Base-by-base conservation (phyloP, 148 eudicot genomes). In the Spergularia bocconei region DNA sequence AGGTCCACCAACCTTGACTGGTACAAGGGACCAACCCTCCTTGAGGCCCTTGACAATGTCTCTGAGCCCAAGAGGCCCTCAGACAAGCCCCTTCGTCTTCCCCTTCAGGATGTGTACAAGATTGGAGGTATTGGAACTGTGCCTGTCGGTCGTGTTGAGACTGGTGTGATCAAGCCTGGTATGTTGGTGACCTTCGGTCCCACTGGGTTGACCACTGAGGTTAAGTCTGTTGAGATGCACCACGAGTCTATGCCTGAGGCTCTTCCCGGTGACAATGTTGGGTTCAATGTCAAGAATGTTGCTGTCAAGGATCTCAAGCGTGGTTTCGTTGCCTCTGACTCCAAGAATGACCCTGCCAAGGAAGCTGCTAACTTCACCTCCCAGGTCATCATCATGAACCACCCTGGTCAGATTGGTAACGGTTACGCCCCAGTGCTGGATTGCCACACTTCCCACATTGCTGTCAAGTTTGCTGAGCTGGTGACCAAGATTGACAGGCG, bases 391-490 rank as follows among this genome's bases (percentile, higher is more conserved):
- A 78, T 82, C 76, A 82, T 82, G 85, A 82, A 82, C 81, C 85
- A 82, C 79, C 85, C 81, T 20, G 85, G 85, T 4, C 85, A 82
- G 61, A 82, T 82, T 4, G 81, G 81, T 36, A 75, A 78, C 13
- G 85, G 85, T 10, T 82, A 82, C 41, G 82, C 82, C 8, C 85
- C 82, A 63, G 85, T 82, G 38, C 72, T 82, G 2, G 81, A 82
- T 47, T 82, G 85, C 75, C 81, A 82, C 85, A 82, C 82, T 63
- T 82, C 85, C 44, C 85, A 82, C 82, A 82, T 78, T 74, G 81
- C 81, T 17, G 79, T 79, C 64, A 79, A 79, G 82, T 79, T 79
- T 52, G 15, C 82, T 63, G 82, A 79, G 59, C 70, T 79, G 0
- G 47, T 79, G 50, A 79, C 82, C 76, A 80, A 80, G 71, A 80